Conservation (phyloP, 2,329 filamentous ascomycete species). For the Grosmannia serpens region DNA sequence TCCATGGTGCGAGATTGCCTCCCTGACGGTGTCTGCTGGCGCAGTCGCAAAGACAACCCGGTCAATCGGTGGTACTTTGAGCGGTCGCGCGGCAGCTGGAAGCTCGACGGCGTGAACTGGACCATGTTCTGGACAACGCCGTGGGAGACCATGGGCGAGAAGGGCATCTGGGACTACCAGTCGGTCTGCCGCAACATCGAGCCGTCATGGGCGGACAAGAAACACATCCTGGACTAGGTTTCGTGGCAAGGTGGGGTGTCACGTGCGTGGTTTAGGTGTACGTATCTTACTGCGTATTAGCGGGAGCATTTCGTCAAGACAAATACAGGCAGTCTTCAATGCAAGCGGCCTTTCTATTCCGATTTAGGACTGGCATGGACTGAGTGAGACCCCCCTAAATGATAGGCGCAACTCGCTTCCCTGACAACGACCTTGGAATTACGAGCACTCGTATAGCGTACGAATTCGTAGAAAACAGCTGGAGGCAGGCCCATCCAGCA, state of each 20-base stretch:
- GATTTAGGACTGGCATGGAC: background rate
- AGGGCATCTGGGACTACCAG: constrained; percentile 57
- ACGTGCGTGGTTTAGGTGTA: background rate
- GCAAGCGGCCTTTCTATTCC: background rate
- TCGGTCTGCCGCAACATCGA: constrained; percentile 56
- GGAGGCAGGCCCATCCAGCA: background rate
- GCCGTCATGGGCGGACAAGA: constrained; percentile 53
- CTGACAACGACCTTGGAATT: constrained; percentile 4
- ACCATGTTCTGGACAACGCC: constrained; percentile 97
- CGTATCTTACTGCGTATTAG: background rate
- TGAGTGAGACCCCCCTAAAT: background rate
- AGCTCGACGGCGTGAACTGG: constrained; percentile 75
- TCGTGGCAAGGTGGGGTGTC: background rate
- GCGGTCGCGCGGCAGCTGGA: constrained; percentile 70
- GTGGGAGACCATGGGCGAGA: constrained; percentile 42
- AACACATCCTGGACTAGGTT: constrained; percentile 42
- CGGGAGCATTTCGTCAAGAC: too few relatives aligned
- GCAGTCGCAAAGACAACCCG: constrained; percentile 78
- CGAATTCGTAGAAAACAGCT: background rate
- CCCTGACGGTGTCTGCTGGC: constrained; percentile 82
- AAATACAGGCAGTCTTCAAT: background rate
- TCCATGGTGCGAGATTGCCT: constrained; percentile 88
- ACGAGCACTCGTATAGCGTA: background rate
- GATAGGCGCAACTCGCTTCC: constrained; percentile 5
- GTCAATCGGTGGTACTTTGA: constrained; percentile 99